Evolutionary conservation across 179 eudicot genomes (phyloP), one percentile per base, ranked within the genome.

Genomic region (Nepenthes alata): DNA sequence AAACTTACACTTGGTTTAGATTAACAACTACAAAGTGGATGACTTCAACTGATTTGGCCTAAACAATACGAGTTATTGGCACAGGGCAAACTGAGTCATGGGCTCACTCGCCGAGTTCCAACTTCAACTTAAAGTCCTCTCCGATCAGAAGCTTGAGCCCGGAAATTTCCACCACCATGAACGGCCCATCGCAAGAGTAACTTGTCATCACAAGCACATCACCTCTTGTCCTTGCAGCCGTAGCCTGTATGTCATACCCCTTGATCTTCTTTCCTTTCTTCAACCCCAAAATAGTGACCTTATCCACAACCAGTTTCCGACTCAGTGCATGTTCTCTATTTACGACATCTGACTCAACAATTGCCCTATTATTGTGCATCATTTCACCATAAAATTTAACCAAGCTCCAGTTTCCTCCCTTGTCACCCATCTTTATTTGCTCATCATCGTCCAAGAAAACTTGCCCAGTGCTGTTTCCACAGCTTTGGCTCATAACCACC

Each of bases 361-460:
- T 66, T 16, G 80, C 39, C 53, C 4, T 38, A 6, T 37, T 55
- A 57, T 56, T 70, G 11, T 37, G 62, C 37, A 1, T 16, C 16
- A 68, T 53, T 16, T 65, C 56, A 2, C 80, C 79, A 5, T 72
- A 51, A 64, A 89, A 78, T 41, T 55, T 74, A 3, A 76, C 85
- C 5, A 76, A 62, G 36, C 60, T 76, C 95, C 95, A 84, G 12
- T 36, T 73, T 49, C 82, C 85, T 48, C 70, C 74, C 6, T 62
- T 61, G 14, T 61, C 77, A 6, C 80, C 91, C 79, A 87, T 76
- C 39, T 76, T 70, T 47, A 79, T 47, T 2, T 78, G 87, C 51
- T 81, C 89, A 14, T 89, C 96, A 5, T 84, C 63, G 36, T 89
- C 96, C 80, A 89, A 59, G 79, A 89, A 89, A 25, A 85, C 74